A percentile compares a stretch with the other conserved stretches of the same genome.
Conservation (phyloP, 2,329 filamentous ascomycete species). For the Penicillium sclerotiorum region DNA sequence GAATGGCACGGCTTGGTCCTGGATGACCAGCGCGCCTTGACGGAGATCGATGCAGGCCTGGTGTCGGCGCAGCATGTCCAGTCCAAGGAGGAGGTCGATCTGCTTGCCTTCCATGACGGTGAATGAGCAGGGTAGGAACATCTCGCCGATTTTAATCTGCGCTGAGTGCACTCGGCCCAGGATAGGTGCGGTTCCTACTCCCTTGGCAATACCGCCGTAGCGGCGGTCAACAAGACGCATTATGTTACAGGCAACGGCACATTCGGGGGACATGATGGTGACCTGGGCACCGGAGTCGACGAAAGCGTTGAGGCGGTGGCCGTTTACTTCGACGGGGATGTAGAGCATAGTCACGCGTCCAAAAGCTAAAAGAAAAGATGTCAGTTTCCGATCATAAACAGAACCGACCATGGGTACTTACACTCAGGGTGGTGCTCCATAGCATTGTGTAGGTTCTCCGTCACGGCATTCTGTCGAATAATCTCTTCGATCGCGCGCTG, state of each 20-base stretch:
- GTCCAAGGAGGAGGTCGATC: slow-evolving; percentile 86
- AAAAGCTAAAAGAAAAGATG: slow-evolving; percentile 65
- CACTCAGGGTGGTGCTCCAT: slow-evolving; percentile 98
- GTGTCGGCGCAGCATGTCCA: slow-evolving; percentile 97
- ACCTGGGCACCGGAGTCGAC: slow-evolving; percentile 97
- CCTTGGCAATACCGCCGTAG: slow-evolving; percentile 87
- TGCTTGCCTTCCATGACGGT: slow-evolving; percentile 99
- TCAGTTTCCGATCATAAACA: not conserved
- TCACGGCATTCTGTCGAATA: slow-evolving; percentile 90
- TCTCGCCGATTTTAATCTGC: slow-evolving; percentile 86
- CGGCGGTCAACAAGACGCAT: slow-evolving; percentile 93
- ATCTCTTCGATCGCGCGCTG: slow-evolving; percentile 95
- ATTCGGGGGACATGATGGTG: slow-evolving; percentile 96
- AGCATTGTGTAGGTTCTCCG: slow-evolving; percentile 93
- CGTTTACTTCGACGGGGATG: slow-evolving; percentile 92
- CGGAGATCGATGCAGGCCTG: slow-evolving; percentile 89
- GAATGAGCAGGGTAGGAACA: slow-evolving; percentile 90
- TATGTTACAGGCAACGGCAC: slow-evolving; percentile 89
- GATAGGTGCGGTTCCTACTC: slow-evolving; percentile 92
- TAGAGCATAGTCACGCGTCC: slow-evolving; percentile 95
- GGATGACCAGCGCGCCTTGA: slow-evolving; percentile 82
- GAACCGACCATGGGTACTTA: slow-evolving; percentile 47
- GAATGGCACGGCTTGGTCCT: slow-evolving; percentile 85
- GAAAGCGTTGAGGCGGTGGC: slow-evolving; percentile 87
- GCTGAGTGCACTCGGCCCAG: slow-evolving; percentile 94